Percentiles rank a stretch among this genome's conserved stretches.
These are phyloP conservation scores for Corchorus capsularis DNA, from an alignment of 345 rosid genomes.

Conservation along the genomic window DNA sequence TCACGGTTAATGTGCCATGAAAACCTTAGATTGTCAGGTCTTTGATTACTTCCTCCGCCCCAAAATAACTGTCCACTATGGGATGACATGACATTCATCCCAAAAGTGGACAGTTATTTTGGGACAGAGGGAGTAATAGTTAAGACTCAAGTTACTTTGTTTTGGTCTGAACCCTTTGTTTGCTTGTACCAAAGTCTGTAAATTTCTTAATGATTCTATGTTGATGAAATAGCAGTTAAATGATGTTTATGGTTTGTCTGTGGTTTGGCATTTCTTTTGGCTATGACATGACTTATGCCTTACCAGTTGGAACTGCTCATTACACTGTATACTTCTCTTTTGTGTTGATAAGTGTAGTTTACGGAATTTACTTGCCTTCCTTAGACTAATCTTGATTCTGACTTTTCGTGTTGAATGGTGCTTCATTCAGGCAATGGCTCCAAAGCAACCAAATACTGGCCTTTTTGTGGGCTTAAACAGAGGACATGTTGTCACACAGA, in stretches of 20 bases:
- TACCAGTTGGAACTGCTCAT: background rate
- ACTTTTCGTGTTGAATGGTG: background rate
- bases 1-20: background rate
- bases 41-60: background rate
- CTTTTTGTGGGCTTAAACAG: constrained; percentile 45
- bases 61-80: too few relatives aligned
- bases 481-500: constrained; percentile 44
- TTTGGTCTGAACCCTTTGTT: background rate
- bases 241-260: background rate
- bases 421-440: constrained; percentile 41
- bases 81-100: too few relatives aligned
- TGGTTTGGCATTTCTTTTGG: background rate
- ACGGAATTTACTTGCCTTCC: background rate
- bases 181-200: background rate
- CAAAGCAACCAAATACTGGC: constrained; percentile 41
- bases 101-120: too few relatives aligned
- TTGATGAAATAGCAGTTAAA: background rate
- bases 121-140: too few relatives aligned
- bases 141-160: background rate
- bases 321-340: background rate
- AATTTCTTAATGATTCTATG: background rate
- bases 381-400: background rate
- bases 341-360: background rate
- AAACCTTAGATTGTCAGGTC: background rate
- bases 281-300: background rate